Evolutionary conservation across 2,329 filamentous ascomycete species (phyloP).

Genomic region (Xylaria sp.): DNA sequence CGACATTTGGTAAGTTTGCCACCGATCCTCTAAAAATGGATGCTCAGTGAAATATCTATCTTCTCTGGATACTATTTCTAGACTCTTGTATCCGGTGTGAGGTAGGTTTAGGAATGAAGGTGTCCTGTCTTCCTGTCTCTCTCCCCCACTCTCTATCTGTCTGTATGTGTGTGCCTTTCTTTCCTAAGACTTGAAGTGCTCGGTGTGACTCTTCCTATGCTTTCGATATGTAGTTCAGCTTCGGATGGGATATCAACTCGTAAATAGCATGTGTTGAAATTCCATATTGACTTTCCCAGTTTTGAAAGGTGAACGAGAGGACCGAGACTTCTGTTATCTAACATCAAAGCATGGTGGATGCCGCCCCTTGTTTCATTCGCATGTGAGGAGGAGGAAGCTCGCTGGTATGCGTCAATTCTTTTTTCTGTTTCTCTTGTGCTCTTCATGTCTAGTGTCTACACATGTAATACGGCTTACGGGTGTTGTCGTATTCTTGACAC

Average conservation of each 20-base stretch:
- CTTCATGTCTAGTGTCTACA: too few species aligned
- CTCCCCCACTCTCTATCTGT: too few species aligned
- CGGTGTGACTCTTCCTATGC: neutral
- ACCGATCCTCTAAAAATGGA: neutral
- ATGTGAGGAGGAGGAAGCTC: too few species aligned
- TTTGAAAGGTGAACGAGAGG: neutral
- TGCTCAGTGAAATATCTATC: too few species aligned
- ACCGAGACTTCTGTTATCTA: neutral
- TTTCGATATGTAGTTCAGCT: neutral
- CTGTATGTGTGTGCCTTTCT: neutral
- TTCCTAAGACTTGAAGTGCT: too few species aligned
- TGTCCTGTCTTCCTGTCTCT: neutral
- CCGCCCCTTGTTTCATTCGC: too few species aligned
- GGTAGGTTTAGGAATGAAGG: neutral
- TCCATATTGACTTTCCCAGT: neutral
- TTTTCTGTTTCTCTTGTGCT: too few species aligned
- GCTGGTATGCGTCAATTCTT: too few species aligned
- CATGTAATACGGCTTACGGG: too few species aligned
- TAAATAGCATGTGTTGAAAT: neutral
- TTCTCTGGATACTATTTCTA: neutral
- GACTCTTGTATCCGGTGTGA: neutral
- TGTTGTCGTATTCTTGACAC: too few species aligned
- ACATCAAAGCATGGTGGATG: neutral
- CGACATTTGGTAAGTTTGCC: neutral
- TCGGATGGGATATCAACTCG: neutral